A percentile compares a stretch with the other conserved stretches of the same genome.
Evolutionary conservation across 371 early-diverging fungal species (phyloP).

Genomic region (Mortierella sp.): DNA sequence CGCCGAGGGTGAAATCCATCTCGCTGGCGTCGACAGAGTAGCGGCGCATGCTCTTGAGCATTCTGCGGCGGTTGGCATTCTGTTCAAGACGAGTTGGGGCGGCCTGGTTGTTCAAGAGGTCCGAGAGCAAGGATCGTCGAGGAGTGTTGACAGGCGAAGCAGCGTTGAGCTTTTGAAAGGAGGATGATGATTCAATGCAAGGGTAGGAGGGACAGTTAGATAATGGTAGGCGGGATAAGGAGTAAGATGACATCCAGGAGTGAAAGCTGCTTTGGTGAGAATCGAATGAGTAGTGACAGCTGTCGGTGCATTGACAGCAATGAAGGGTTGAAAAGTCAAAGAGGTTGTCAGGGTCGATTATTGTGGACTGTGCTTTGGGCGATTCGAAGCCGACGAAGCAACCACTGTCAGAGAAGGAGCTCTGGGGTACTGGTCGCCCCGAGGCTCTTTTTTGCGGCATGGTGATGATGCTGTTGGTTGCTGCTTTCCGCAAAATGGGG

Average conservation of each 20-base stretch:
- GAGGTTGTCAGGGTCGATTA: not conserved
- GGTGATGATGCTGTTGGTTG: not conserved
- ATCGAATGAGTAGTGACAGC: not conserved
- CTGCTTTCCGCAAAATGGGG: not conserved
- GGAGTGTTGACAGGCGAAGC: conserved; percentile 23
- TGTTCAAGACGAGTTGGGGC: conserved; percentile 46
- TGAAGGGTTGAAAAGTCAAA: not conserved
- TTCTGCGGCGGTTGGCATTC: conserved; percentile 48
- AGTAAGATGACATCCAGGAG: not conserved
- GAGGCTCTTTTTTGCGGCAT: not conserved
- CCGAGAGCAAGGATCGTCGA: conserved; percentile 53
- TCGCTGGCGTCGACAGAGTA: conserved; percentile 54
- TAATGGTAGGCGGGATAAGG: not conserved
- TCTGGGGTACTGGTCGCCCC: not conserved
- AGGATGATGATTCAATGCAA: not conserved
- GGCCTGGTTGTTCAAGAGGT: conserved; percentile 44
- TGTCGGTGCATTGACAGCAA: not conserved
- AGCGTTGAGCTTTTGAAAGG: conserved; percentile 37
- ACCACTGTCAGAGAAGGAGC: conserved; percentile 14
- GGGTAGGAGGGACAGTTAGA: conserved; percentile 17
- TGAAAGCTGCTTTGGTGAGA: not conserved
- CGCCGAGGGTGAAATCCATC: conserved; percentile 43
- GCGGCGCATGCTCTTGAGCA: conserved; percentile 59
- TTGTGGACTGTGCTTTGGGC: not conserved
- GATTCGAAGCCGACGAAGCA: conserved; percentile 12